Evolutionary conservation across 2,329 filamentous ascomycete genomes (phyloP), one percentile per base, ranked within the genome.

Genomic region (Hymenoscyphus fructigenus): DNA sequence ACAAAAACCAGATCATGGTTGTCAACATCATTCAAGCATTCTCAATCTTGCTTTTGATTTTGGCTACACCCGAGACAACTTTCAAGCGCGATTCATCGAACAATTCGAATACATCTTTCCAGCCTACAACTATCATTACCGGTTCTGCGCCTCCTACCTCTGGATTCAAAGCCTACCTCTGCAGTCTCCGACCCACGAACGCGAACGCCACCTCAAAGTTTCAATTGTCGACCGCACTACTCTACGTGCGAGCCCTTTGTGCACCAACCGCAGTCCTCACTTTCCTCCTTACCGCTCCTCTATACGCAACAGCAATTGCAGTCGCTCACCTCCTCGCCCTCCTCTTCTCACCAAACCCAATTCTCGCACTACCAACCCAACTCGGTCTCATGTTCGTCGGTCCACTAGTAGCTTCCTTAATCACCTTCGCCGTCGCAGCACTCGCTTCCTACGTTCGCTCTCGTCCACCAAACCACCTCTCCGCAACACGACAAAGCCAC

Each of bases 11-110:
- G 64, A 85, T 85, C 67, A 79, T 80, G 65, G 79, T 86, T 57
- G 77, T 86, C 66, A 81, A 78, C 71, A 74, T 77, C 53, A 81
- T 87, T 65, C 77, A 84, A 63, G 74, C 79, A 5, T 56, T 82
- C 28, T 79, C 82, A 2, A 74, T 85, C 3, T 74, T 84, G 0
- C 74, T 85, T 4, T 69, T 86, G 2, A 74, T 80, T 23, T 71
- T 87, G 1, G 80, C 77, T 4, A 78, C 78, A 0, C 83, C 84
- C 1, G 85, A 88, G 74, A 85, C 84, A 0, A 75, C 78, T 1
- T 87, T 82, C 70, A 78, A 83, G 65, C 80, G 83, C 7, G 73
- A 78, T 20, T 58, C 38, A 5, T 14, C 61, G 14, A 38, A 14
- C 17, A 9, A 17, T 17, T n/a, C n/a, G 14, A 14, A 50, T 14